Percentiles rank a stretch among this genome's conserved stretches.
Evolutionary conservation across 352 stramenopile genomes (phyloP).

Genomic region (Pythium apleroticum): DNA sequence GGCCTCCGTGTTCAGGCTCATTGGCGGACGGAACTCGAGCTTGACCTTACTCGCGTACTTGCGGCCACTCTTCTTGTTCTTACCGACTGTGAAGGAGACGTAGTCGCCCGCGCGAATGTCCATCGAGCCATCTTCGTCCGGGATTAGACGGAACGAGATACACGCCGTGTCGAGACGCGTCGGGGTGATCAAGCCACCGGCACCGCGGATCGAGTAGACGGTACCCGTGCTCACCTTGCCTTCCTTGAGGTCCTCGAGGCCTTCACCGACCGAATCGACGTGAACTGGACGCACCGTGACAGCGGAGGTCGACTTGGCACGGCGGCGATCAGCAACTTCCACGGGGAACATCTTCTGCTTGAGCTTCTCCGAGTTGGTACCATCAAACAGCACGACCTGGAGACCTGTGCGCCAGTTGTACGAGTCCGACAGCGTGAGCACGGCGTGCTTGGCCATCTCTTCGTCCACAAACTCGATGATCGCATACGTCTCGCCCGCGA

Average conservation of each 20-base stretch:
- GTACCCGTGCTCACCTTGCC: conserved; percentile 87
- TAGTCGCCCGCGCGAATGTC: conserved; percentile 86
- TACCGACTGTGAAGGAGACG: conserved; percentile 86
- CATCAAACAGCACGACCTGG: conserved; percentile 88
- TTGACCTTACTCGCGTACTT: conserved; percentile 90
- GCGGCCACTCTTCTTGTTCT: conserved; percentile 89
- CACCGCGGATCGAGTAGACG: conserved; percentile 86
- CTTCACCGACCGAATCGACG: conserved; percentile 81
- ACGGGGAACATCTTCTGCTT: conserved; percentile 91
- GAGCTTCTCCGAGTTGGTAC: conserved; percentile 86
- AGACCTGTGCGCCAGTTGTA: conserved; percentile 89
- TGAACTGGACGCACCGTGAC: conserved; percentile 66
- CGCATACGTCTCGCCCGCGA: conserved; percentile 83
- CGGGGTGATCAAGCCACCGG: conserved; percentile 79
- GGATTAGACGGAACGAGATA: conserved; percentile 88
- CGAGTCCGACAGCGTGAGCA: conserved; percentile 83
- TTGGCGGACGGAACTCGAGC: conserved; percentile 81
- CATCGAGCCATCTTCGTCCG: conserved; percentile 83
- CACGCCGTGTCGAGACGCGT: conserved; percentile 81
- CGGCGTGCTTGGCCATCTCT: conserved; percentile 88
- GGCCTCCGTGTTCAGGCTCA: conserved; percentile 36
- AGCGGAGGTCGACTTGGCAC: conserved; percentile 77
- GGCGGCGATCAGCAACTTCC: conserved; percentile 68
- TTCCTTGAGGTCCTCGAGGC: conserved; percentile 80
- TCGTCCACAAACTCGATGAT: conserved; percentile 90